Evolutionary conservation across 2,329 filamentous ascomycete species (phyloP), one percentile per base, ranked within the genome.

Genomic region (Monilinia polystroma): DNA sequence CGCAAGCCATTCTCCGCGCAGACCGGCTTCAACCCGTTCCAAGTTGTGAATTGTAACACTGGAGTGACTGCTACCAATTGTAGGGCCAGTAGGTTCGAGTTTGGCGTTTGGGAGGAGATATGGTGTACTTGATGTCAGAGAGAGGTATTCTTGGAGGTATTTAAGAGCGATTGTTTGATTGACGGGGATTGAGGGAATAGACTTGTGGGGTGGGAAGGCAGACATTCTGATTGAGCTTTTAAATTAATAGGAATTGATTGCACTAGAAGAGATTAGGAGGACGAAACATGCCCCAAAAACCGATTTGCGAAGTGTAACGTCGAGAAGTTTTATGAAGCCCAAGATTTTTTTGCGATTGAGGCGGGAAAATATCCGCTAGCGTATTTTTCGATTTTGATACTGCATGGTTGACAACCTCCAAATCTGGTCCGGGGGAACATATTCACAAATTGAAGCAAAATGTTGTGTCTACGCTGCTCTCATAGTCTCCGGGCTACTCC

Each of bases 11-110:
- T 85, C 83, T 29, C 84, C 84, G 26, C 77, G 74, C 67, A 86
- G 70, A 0, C 84, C 84, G 7, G 80, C 80, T 69, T 82, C 81
- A 11, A 86, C 80, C 58, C 84, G 79, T 49, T 80, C 77, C 56
- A 86, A 74, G 71, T 85, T 82, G 73, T 84, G 81, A 63, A 86
- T 77, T 18, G 80, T 77, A n/a, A 84, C 76, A 10, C 81, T 72
- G 4, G 74, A 74, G 20, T 70, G 69, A 20, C 69, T 72, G 14
- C 71, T 69, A 3, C 72, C 73, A 5, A 72, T 69, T 16, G 72
- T 72, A 20, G 75, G 75, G 6, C 76, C 76, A 10, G 73, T 72
- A n/a, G 73, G 64, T 47, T 75, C 72, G 38, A 77, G 72, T 47
- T 70, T 73, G 16, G 75, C 75, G 64, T 77, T 77, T n/a, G 76